phyloP scores from a whole-genome alignment of 1,284 basidiomycete species.

The Neonothopanus nambi region DNA sequence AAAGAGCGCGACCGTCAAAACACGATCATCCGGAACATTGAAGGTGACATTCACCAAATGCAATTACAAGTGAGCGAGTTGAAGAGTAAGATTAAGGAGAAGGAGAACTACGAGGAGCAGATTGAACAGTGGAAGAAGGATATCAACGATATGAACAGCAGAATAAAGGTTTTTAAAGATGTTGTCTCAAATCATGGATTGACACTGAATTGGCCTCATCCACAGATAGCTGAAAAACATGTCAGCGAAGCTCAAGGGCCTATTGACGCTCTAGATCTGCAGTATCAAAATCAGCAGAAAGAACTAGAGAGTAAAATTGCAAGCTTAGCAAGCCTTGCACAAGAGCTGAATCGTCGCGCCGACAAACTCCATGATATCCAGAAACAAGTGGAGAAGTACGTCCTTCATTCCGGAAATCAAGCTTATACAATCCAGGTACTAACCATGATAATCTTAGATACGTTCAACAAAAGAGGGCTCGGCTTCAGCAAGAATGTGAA shows the following conservation, averaged over 20 bases:
- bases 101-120: conserved; percentile 58
- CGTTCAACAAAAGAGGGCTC: conserved; percentile 66
- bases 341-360: conserved; percentile 65
- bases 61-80: conserved; percentile 66
- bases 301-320: conserved; percentile 52
- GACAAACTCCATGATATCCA: conserved; percentile 66
- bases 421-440: neutral
- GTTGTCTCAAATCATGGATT: neutral
- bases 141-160: conserved; percentile 40
- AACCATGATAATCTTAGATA: conserved; percentile 51
- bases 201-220: conserved; percentile 19
- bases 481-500: conserved; percentile 63
- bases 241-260: conserved; percentile 67
- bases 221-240: conserved; percentile 64
- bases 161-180: conserved; percentile 48
- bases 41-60: conserved; percentile 61
- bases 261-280: conserved; percentile 65
- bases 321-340: conserved; percentile 54
- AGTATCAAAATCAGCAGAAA: conserved; percentile 53
- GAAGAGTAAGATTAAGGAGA: conserved; percentile 62
- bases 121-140: conserved; percentile 66
- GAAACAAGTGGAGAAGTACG: conserved; percentile 63
- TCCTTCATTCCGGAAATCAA: conserved; percentile 1
- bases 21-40: conserved; percentile 52
- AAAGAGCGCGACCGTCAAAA: conserved; percentile 71